phyloP scores from a whole-genome alignment of 352 stramenopile genomes.

The Phytopythium montanum region DNA sequence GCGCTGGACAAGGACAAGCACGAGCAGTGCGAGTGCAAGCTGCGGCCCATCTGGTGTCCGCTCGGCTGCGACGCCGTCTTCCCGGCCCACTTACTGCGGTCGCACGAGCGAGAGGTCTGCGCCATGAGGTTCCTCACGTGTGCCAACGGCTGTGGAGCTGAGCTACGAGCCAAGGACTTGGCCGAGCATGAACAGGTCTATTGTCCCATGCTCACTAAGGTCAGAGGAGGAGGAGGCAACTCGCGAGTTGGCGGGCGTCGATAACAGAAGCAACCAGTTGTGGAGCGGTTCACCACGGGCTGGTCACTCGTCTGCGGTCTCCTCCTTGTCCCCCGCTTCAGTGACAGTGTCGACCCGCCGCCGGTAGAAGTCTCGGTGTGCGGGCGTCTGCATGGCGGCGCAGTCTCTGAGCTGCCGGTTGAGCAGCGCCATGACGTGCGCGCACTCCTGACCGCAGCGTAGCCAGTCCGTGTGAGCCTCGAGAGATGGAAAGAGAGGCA shows the following conservation, averaged over 20 bases:
- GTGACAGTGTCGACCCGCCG: not conserved
- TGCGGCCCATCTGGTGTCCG: conserved; percentile 60
- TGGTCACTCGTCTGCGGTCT: not conserved
- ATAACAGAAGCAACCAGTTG: not conserved
- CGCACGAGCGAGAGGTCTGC: conserved; percentile 48
- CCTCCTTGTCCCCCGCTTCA: not conserved
- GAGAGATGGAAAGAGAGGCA: not conserved
- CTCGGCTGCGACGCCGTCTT: conserved; percentile 57
- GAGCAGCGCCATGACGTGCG: conserved; percentile 68
- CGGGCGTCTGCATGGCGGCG: conserved; percentile 30
- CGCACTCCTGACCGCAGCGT: conserved; percentile 32
- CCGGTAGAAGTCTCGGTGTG: conserved; percentile 30
- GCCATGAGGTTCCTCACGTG: conserved; percentile 61
- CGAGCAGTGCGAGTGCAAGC: conserved; percentile 56
- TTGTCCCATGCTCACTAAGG: conserved; percentile 13
- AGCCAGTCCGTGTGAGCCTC: not conserved
- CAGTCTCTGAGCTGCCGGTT: conserved; percentile 64
- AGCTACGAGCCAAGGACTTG: conserved; percentile 56
- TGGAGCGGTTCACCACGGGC: not conserved
- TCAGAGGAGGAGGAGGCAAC: not conserved
- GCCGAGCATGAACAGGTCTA: conserved; percentile 46
- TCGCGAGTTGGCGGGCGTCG: not conserved
- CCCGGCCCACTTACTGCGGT: conserved; percentile 39
- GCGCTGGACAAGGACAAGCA: conserved; percentile 55
- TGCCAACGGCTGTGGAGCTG: conserved; percentile 44